A percentile compares a stretch with the other conserved stretches of the same genome.
Conservation (phyloP, 2,329 filamentous ascomycete species). For the Davidsoniella virescens region DNA sequence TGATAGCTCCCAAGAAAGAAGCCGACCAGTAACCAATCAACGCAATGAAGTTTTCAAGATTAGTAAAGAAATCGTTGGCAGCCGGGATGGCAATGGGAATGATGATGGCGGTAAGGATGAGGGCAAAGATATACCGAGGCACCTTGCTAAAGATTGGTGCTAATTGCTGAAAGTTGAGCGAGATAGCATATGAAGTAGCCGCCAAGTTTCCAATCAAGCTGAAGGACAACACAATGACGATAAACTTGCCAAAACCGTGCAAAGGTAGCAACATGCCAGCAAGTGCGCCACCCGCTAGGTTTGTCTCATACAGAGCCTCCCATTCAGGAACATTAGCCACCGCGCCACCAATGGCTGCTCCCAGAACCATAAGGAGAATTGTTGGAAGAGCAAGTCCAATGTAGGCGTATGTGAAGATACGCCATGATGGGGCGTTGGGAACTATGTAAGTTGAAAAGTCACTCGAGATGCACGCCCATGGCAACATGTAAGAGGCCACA, state of each 20-base stretch:
- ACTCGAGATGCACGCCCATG: constrained; percentile 41
- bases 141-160: constrained; percentile 38
- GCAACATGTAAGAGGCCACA: constrained; percentile 46
- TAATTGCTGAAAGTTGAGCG: constrained; percentile 47
- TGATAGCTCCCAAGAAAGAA: constrained; percentile 34
- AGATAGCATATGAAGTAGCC: constrained; percentile 44
- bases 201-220: constrained; percentile 43
- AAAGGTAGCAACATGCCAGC: constrained; percentile 41
- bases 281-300: constrained; percentile 41
- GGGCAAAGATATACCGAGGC: constrained; percentile 39
- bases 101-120: constrained; percentile 41
- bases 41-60: constrained; percentile 39
- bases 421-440: constrained; percentile 26
- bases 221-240: constrained; percentile 41
- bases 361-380: constrained; percentile 43
- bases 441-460: constrained; percentile 47
- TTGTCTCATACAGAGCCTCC: constrained; percentile 35
- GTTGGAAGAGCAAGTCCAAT: constrained; percentile 38
- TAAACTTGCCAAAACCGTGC: constrained; percentile 45
- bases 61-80: constrained; percentile 38
- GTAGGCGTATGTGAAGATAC: constrained; percentile 40
- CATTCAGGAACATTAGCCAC: constrained; percentile 36
- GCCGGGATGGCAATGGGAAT: constrained; percentile 42
- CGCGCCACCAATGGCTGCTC: constrained; percentile 47
- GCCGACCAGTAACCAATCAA: constrained; percentile 44